Base-by-base conservation (phyloP, 2,329 filamentous ascomycete species). In the Epichloe scottii region DNA sequence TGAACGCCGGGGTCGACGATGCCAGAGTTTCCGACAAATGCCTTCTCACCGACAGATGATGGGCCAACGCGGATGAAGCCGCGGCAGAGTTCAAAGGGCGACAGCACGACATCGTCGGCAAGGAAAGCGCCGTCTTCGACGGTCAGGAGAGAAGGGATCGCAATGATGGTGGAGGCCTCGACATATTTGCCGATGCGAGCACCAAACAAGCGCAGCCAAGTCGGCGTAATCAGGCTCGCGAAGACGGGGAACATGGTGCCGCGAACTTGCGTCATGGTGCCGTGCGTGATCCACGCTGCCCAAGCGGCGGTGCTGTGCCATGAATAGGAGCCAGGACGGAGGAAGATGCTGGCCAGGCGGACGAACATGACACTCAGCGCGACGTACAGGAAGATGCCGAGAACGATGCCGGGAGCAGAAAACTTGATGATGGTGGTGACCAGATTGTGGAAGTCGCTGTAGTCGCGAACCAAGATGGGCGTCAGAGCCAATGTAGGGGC, bases 11-110 rank as follows among this genome's bases (percentile, higher is more conserved):
- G 49, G 35, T 54, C 53, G 11, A 57, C 54, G 30, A 59, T 58
- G 38, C 51, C 57, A 17, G 57, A 59, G 46, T 59, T 59, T 6
- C 57, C 57, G 10, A 58, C 53, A 41, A 59, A 59, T 0, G 56
- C 37, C 51, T 53, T 54, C 10, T 26, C 41, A 5, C 55, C 57
- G 5, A 58, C 48, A 0, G 55, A 48, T 4, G 52, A 48, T 10
- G 50, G 34, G 5, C 56, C 56, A 8, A 58, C 11, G 5, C 47
- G 52, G n/a, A 57, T 50, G 2, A 40, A 47, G 7, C 56, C 56
- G 6, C n/a, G 42, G 14, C 37, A 30, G 19, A 58, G 52, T 39
- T 54, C 55, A 40, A 51, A 57, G 5, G 57, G 56, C 12, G 57
- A 55, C 17, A 57, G 41, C 3, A 55, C 30, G 1, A 58, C 57